Evolutionary conservation across 768 basidiomycete genomes (phyloP), one percentile per base, ranked within the genome.

Genomic region (Russula vinacea): DNA sequence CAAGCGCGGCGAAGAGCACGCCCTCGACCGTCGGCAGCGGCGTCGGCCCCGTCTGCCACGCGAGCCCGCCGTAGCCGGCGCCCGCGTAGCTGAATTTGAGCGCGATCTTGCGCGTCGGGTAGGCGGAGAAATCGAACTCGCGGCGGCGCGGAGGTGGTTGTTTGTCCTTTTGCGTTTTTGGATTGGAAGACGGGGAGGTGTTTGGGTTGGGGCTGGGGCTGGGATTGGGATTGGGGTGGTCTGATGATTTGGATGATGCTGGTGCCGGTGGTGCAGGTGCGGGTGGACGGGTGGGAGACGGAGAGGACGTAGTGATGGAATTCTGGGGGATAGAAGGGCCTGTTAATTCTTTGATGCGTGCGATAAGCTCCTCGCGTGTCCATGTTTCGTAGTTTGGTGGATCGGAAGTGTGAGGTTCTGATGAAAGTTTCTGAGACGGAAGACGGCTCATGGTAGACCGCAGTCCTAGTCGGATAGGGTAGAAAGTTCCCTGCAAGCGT

Each of bases 31-130:
- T 96, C 7, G 93, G 92, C 10, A 94, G 75, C 8, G 89, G 85
- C 1, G 88, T 89, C 8, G 81, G 80, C 33, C 78, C 80, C 42
- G 77, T 72, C 73, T 98, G 97, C 71, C 84, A 86, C 0, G 94
- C 93, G 49, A 99, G 82, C 14, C 96, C 97, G 60, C 88, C 86
- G 73, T 96, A 98, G 32, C 91, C 89, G 84, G 87, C 90, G 16
- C 96, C 96, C 50, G 92, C 85, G 71, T 98, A 99, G 72, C 86
- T 89, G 73, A 98, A 92, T 71, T 92, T 89, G 58, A 99, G 79
- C 1, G 97, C 97, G 65, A 99, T 93, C 76, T 98, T 98, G 58
- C 91, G 88, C 42, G 81, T 80, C 8, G 91, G 83, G 71, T 93
- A 81, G 5, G 81, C 76, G 24, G 82, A 73, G 74, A 93, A 91